Evolutionary conservation across 768 basidiomycete genomes (phyloP), one percentile per base, ranked within the genome.

Genomic region (Lactifluus rugatus): DNA sequence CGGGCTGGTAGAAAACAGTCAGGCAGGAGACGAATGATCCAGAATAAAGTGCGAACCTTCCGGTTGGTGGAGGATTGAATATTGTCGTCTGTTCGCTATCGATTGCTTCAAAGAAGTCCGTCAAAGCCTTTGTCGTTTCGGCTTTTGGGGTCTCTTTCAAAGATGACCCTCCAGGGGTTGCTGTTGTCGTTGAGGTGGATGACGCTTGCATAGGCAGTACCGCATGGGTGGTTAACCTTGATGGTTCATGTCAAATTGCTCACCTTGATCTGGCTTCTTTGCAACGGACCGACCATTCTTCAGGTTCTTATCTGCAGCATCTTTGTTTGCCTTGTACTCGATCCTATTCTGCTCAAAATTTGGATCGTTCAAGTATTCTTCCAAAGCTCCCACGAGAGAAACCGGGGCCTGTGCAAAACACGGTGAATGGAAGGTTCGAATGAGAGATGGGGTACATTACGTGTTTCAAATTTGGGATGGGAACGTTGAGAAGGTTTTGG

Each of bases 291-390:
- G 42, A 42, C 62, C 71, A 19, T 62, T 62, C 53, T 53, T 68
- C 10, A 69, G 62, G 21, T 66, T 68, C 54, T 67, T 69, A 60
- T 89, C 88, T 2, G 80, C 78, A 3, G 81, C 76, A 5, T 77
- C 79, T 70, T 89, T 90, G 69, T 84, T 91, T 23, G 84, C 76
- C 72, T 80, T 93, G 74, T 99, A 97, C 67, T 98, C 96, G 9
- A 87, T 74, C 61, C 95, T 75, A 70, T 97, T 98, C 71, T 90
- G 85, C 70, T 98, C 96, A 65, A 99, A 99, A 67, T 93, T 93
- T 23, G 94, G 89, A 71, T 99, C 96, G 56, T 91, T 85, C 51
- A 99, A 78, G 69, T 98, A 99, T 67, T 98, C 95, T 69, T 98
- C 89, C 31, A 99, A 78, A 19, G 96, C 84, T 36, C 85, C 85